Conservation (phyloP, 2,329 filamentous ascomycete species). For the Kalmusia sp. region DNA sequence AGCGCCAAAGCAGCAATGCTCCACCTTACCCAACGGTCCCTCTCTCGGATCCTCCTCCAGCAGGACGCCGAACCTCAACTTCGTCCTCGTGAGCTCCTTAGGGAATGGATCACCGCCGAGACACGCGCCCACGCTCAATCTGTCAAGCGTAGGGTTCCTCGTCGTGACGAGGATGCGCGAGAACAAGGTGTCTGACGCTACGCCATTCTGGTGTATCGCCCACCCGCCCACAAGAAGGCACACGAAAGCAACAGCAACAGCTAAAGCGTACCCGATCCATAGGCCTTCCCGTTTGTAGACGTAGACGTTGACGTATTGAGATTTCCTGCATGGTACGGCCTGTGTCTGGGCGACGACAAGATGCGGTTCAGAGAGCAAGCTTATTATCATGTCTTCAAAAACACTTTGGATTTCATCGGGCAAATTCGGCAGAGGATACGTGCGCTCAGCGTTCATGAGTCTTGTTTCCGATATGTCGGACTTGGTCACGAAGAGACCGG, state of each 20-base stretch:
- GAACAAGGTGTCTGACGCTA: constrained; percentile 45
- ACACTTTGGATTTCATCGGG: constrained; percentile 36
- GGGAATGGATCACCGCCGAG: constrained; percentile 51
- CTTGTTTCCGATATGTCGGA: constrained; percentile 45
- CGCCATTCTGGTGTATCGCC: constrained; percentile 45
- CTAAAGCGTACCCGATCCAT: constrained; percentile 47
- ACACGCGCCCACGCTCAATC: constrained; percentile 48
- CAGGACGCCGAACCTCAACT: constrained; percentile 49
- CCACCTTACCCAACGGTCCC: constrained; percentile 39
- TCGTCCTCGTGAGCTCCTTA: constrained; percentile 44
- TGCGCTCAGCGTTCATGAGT: constrained; percentile 35
- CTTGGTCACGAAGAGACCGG: constrained; percentile 35
- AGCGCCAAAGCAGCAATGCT: constrained; percentile 49
- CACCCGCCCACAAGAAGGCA: constrained; percentile 41
- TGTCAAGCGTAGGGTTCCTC: constrained; percentile 47
- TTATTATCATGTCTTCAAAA: constrained; percentile 48
- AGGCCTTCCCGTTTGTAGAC: constrained; percentile 39
- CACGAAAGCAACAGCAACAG: constrained; percentile 33
- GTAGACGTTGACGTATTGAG: constrained; percentile 34
- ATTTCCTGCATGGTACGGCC: constrained; percentile 35
- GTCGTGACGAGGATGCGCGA: constrained; percentile 47
- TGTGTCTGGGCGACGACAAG: constrained; percentile 33
- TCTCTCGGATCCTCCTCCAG: constrained; percentile 43
- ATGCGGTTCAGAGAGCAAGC: constrained; percentile 41
- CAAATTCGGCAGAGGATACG: constrained; percentile 37